phyloP scores from a whole-genome alignment of 441 rosid genomes.

The Breynia disticha region DNA sequence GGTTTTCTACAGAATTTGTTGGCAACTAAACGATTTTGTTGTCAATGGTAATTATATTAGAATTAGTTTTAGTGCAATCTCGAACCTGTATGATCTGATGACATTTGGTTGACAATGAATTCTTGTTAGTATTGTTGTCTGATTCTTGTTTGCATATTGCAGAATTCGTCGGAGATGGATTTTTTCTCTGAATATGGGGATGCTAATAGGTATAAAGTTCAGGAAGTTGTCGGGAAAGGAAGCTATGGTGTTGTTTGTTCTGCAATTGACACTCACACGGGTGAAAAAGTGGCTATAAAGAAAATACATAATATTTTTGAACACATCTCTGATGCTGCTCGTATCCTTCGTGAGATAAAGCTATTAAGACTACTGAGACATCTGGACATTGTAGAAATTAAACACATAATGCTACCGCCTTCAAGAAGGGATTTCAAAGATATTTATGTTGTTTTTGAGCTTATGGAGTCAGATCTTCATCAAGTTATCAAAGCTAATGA shows the following conservation, averaged over 20 bases:
- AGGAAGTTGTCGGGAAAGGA: slow-evolving; percentile 82
- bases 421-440: slow-evolving; percentile 88
- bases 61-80: no score
- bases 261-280: slow-evolving; percentile 74
- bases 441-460: slow-evolving; percentile 90
- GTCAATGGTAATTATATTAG: no score
- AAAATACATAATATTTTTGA: slow-evolving; percentile 81
- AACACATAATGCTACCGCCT: slow-evolving; percentile 88
- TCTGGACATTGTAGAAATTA: slow-evolving; percentile 90
- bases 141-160: slow-evolving; percentile 3
- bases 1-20: no score
- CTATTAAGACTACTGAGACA: slow-evolving; percentile 69
- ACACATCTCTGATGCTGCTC: slow-evolving; percentile 73
- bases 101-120: no score
- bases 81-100: no score
- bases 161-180: slow-evolving; percentile 55
- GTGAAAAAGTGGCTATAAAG: slow-evolving; percentile 82
- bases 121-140: no score
- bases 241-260: slow-evolving; percentile 91
- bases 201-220: slow-evolving; percentile 63
- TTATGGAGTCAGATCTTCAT: slow-evolving; percentile 96
- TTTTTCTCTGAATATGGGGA: slow-evolving; percentile 92
- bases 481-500: slow-evolving; percentile 97
- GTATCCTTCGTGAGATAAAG: slow-evolving; percentile 87
- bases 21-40: no score